Evolutionary conservation across 2,329 filamentous ascomycete species (phyloP).

Genomic region (Pestalotiopsis sp.): DNA sequence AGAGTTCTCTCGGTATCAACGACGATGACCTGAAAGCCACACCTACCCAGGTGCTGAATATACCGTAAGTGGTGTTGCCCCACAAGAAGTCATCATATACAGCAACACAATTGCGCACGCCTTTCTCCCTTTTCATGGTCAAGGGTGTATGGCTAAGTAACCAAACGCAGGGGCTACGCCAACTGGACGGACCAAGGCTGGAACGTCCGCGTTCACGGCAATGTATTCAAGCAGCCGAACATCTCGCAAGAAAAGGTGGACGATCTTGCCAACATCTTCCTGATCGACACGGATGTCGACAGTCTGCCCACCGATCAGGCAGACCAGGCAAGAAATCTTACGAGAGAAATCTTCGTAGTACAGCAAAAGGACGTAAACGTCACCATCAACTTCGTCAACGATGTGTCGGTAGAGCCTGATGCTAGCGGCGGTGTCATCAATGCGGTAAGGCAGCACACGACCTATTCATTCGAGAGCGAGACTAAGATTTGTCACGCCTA

Average conservation of each 20-base stretch:
- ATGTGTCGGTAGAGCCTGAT: conserved; percentile 52
- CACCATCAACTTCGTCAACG: conserved; percentile 58
- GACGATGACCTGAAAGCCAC: conserved; percentile 61
- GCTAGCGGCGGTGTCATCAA: conserved; percentile 55
- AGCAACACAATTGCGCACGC: conserved; percentile 10
- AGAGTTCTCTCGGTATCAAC: conserved; percentile 63
- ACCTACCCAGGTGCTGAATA: conserved; percentile 72
- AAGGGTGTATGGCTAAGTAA: neutral
- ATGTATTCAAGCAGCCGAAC: conserved; percentile 79
- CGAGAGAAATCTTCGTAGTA: conserved; percentile 73
- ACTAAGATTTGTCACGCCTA: conserved; percentile 13
- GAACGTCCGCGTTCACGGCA: conserved; percentile 77
- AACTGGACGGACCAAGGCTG: conserved; percentile 80
- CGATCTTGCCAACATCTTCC: conserved; percentile 70
- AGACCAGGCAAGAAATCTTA: conserved; percentile 73
- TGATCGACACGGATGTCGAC: conserved; percentile 65
- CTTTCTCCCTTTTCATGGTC: neutral
- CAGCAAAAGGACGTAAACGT: conserved; percentile 70
- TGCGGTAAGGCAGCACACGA: conserved; percentile 28
- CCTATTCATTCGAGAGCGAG: too few species aligned
- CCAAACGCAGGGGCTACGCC: conserved; percentile 55
- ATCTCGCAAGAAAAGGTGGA: conserved; percentile 67
- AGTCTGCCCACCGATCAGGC: conserved; percentile 62
- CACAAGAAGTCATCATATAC: neutral
- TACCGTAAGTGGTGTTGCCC: conserved; percentile 50